Base-by-base conservation (phyloP, 495 filamentous ascomycete species). In the Thozetella sp. region DNA sequence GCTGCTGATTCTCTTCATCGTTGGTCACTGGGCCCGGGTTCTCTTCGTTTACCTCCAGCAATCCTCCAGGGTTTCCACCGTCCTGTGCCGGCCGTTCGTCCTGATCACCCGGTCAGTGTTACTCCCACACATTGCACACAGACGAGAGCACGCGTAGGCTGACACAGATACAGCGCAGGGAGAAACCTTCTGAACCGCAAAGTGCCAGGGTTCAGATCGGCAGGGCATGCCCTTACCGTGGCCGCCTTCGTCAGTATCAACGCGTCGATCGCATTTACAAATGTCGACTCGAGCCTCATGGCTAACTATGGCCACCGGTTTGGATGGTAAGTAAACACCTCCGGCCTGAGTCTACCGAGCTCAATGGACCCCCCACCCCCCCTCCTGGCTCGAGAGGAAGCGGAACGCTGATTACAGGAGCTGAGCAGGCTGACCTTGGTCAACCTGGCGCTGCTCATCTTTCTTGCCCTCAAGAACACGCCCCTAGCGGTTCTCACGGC, bases 381-480 rank as follows among this genome's bases (percentile, higher is more conserved):
- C n/a, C n/a, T n/a, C n/a, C n/a, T n/a, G n/a, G n/a, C n/a, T n/a
- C n/a, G n/a, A n/a, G n/a, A n/a, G n/a, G n/a, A n/a, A n/a, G n/a
- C n/a, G n/a, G n/a, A n/a, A n/a, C n/a, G n/a, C n/a, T n/a, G n/a
- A n/a, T n/a, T n/a, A n/a, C n/a, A n/a, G n/a, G n/a, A n/a, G n/a
- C n/a, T n/a, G n/a, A n/a, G n/a, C 62, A 87, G 85, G 85, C 72
- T 87, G 67, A 69, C 78, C 1, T 65, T 84, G 3, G 72, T 63
- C 30, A 88, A 87, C 59, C 62, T 85, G 55, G 75, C 70, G 54
- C 71, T 88, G 24, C 73, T 86, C 24, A 77, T 86, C 15, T 86
- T 88, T 53, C 73, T 88, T 24, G 80, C 82, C 2, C 70, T 88
- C 56, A 86, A 84, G 57, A 86, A 88, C 62, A 87, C 83, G 0